Conservation (phyloP, 2,329 filamentous ascomycete genomes). For the Thermomyces lanuginosus region DNA sequence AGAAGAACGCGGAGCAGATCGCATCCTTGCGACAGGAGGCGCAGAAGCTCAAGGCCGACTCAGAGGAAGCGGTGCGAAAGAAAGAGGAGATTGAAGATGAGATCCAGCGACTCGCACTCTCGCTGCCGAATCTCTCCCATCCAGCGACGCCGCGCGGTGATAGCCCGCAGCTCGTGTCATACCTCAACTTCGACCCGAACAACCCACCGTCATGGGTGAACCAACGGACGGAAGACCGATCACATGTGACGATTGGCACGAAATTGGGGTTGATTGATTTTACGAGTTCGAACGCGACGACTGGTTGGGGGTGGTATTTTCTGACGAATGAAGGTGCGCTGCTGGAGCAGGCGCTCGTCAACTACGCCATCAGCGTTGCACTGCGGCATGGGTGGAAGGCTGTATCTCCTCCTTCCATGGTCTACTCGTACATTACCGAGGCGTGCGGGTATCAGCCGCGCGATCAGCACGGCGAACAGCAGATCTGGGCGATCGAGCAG, state of each 20-base stretch:
- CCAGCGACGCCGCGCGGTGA: conserved; percentile 54
- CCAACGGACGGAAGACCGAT: conserved; percentile 29
- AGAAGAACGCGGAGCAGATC: conserved; percentile 10
- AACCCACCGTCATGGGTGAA: conserved; percentile 19
- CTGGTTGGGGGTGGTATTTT: conserved; percentile 97
- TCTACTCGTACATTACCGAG: conserved; percentile 78
- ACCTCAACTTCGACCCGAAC: conserved; percentile 58
- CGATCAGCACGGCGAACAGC: conserved; percentile 78
- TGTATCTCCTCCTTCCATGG: conserved; percentile 72
- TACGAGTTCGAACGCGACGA: conserved; percentile 58
- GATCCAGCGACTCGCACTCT: conserved; percentile 58
- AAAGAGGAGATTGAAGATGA: conserved; percentile 32
- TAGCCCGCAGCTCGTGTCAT: conserved; percentile 49
- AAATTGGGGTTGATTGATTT: conserved; percentile 89
- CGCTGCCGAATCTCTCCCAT: conserved; percentile 76
- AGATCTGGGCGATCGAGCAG: conserved; percentile 69
- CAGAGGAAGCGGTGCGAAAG: conserved; percentile 15
- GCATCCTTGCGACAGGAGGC: conserved; percentile 21
- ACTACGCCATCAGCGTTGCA: conserved; percentile 65
- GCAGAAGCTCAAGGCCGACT: conserved; percentile 22
- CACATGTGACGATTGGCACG: conserved; percentile 72
- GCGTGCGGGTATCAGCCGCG: conserved; percentile 91
- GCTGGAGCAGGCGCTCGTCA: conserved; percentile 84
- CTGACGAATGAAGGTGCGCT: conserved; percentile 79
- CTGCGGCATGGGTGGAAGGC: conserved; percentile 59